Base-by-base conservation (phyloP, 139 green algal species). In the Choricystis sp. region DNA sequence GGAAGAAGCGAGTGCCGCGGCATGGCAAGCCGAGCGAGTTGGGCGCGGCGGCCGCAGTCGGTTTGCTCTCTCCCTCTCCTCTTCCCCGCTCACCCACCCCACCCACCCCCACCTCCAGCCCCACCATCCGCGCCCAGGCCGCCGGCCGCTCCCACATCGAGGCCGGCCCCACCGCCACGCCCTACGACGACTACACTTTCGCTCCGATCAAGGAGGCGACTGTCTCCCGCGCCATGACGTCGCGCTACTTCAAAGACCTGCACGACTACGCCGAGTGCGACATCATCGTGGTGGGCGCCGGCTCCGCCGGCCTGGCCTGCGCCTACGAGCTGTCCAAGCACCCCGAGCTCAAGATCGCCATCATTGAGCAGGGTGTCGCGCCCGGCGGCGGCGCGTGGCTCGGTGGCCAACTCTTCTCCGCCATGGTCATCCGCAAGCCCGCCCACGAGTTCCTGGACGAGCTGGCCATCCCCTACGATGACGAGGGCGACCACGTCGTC, bases 241-340 rank as follows among this genome's bases (percentile, higher is more conserved):
- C 64, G 19, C 79, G 91, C 58, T 97, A 97, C 86, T 94, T 97
- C 71, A 79, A 78, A 19, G 89, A 95, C 70, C 69, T 97, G 69
- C 68, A 95, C 66, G 72, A 84, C 28, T 89, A 89, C 60, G 90
- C 91, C 9, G 85, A 92, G 65, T 57, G 67, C 28, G 69, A 77
- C 40, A 63, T 77, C 0, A 28, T 82, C 25, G 71, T 87, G n/a
- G 73, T 86, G 23, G 80, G 80, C 26, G 80, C 80, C 21, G 69
- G 81, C 57, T 83, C 71, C 14, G 84, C 88, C 14, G 91, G 91
- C 57, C 85, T 98, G 21, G 80, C 81, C 2, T 93, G 83, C 74
- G 91, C 91, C 1, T 98, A 94, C 56, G 91, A 98, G 84, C 81
- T 98, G 20, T 81, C 74, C 74, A 95, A 95, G 81, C 73, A 88